Base-by-base conservation (phyloP, 768 basidiomycete species). In the Leucosporidium yakuticum region DNA sequence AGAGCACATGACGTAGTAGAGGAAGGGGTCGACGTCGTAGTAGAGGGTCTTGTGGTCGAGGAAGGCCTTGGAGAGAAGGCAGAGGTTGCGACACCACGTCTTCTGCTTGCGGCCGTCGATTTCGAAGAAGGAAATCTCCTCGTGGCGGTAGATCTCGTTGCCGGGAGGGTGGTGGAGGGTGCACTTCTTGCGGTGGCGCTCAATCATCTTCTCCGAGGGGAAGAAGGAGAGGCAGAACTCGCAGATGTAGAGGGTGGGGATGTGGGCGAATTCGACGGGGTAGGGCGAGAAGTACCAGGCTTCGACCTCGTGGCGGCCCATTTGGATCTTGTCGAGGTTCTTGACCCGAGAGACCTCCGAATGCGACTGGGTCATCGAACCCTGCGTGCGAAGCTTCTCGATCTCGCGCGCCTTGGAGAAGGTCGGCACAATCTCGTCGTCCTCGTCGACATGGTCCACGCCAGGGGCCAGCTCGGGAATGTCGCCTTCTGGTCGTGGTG, bases 231-330 rank as follows among this genome's bases (percentile, higher is more conserved):
- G 84, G 79, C 96, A 99, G 82, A 95, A 95, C 80, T 99, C 95
- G 87, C 96, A 99, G 77, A 99, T 87, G 83, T 94, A 98, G 55
- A 99, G 84, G 69, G 94, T 82, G 25, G 94, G 92, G 32, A 95
- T 85, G 79, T 98, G 90, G 55, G 96, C 92, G 81, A 91, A 98
- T 81, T 98, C 96, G 80, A 91, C 89, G 17, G 96, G 96, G 81
- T 98, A 99, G 29, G 96, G 96, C 76, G 90, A 93, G 83, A 98
- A 98, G 80, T 99, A 99, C 96, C 96, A 99, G n/a, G 96, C 88
- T 75, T 99, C 96, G 74, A 99, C 91, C 80, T 96, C 91, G 81
- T 96, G 88, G 78, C 85, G 86, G 65, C 96, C 96, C 69, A 99
- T 98, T 78, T 95, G 92, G 34, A 99, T 84, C 67, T 90, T 87